Base-by-base conservation (phyloP, 805 yeast species). In the Candida montana region DNA sequence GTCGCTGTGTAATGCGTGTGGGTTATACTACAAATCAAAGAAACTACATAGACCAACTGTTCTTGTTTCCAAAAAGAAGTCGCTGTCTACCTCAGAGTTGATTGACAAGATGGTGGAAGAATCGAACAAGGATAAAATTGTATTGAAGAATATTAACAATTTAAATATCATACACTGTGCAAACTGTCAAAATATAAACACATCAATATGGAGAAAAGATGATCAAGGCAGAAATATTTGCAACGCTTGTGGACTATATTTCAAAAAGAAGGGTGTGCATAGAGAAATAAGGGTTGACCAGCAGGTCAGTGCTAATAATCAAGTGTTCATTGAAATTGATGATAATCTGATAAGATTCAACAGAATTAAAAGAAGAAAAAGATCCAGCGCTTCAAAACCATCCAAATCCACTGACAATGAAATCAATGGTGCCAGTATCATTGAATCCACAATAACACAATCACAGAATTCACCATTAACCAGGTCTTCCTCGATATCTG, bases 201-300 rank as follows among this genome's bases (percentile, higher is more conserved):
- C 98, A 0, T 97, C 98, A 0, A 62, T 90, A 15, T 90, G 98
- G 98, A 70, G 98, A 47, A 72, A 96, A 41, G 88, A 88, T 54
- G 83, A 91, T 0, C 81, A 82, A 41, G 97, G 97, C 1, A 81
- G 83, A 54, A 90, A 95, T 1, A 67, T 90, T 47, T 91, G 98
- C 64, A 90, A 90, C 61, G 98, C 98, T 0, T 90, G 98, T 68
- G 98, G 97, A 1, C 68, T 91, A 46, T 90, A 89, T 54, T 74
- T 83, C 53, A 90, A 89, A 44, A 53, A 51, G 44, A 54, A 51
- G 16, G 55, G 55, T 3, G 15, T 28, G 2, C 57, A 53, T 33
- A 41, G 53, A 12, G 34, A 43, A 2, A 38, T 44, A 8, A 48
- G 42, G 28, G 27, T 26, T 9, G 17, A 18, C 18, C 18, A n/a